Evolutionary conservation across 345 rosid species (phyloP), one percentile per base, ranked within the genome.

Genomic region (Gossypium turneri): DNA sequence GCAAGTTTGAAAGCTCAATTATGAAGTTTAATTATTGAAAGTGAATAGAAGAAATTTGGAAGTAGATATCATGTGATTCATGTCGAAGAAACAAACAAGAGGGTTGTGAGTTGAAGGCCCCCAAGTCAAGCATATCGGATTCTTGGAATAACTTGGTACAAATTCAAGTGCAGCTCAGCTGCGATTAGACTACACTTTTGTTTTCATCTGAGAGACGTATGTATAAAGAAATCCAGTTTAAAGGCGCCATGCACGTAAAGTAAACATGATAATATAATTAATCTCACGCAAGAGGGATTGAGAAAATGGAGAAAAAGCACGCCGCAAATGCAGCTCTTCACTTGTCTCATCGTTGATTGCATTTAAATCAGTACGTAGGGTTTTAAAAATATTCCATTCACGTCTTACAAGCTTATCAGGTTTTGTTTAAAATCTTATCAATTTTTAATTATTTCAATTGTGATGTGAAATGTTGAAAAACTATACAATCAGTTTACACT

Each of bases 321-420:
- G 70, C 70, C 70, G 53, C 70, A 66, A 60, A 25, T 66, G 70
- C 70, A 65, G 69, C 51, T 47, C 51, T 47, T 47, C 3, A 47
- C 51, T 47, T 47, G 13, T 47, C 51, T 47, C 13, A 47, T 47
- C 13, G 2, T 47, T 47, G 51, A 47, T 47, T 9, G 51, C 50
- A 47, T 11, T 47, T 47, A 1, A 27, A 27, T 27, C 34, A 27
- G 34, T 29, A 4, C 13, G 51, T 2, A 47, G 16, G 3, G 15
- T 16, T 59, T 58, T 3, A 59, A 12, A 6, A 17, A 27, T 10
- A 47, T 25, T 34, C 45, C 17, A 25, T 62, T 62, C 67, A 29
- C 38, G 22, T 62, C 45, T 62, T 8, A 34, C 38, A 34, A 34
- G 38, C 1, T 34, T 34, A 34, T 34, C 38, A 34, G 41, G 41